Evolutionary conservation across 176 grass and related monocot species (phyloP), one percentile per base, ranked within the genome.

Genomic region (Rhynchospora breviuscula): DNA sequence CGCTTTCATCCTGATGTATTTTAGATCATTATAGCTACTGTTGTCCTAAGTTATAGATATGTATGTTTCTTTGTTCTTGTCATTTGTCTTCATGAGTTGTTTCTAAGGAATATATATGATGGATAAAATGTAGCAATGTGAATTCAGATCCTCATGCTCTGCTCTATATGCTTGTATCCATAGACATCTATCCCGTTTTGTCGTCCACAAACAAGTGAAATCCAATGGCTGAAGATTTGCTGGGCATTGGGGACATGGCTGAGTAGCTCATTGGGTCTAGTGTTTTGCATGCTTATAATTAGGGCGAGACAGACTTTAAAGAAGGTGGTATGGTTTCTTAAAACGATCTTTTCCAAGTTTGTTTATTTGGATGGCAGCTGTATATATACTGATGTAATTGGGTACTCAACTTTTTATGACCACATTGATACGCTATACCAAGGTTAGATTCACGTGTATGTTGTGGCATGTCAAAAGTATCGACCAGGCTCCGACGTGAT

Each of bases 1-100:
- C 86, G 76, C 66, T 92, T 90, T 62, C 78, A 90, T 56, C 86
- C 81, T 13, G 84, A 95, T 84, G 83, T 92, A 72, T 95, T 92
- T 85, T 95, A 65, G 84, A 81, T 75, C 47, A 18, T 2, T 46
- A 63, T 35, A 78, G 47, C 66, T 69, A 15, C 7, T 22, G 5
- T 75, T 75, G 72, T 54, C 72, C 52, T 29, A 76, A 76, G 72
- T 76, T 56, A 56, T 4, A 54, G 49, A 56, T 77, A 77, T 56
- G 47, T 77, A 76, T 76, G 10, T 8, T 52, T 31, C 49, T 29
- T 31, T 77, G 23, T 77, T 33, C 14, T 56, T 52, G 8, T 54
- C 13, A 56, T 56, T 73, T 73, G 48, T 71, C 17, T 31, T 53
- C 14, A 17, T 53, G 54, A 33, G 49, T 12, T 33, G 49, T 52